A percentile compares a stretch with the other conserved stretches of the same genome.
Evolutionary conservation across 257 asterid species (phyloP).

Genomic region (Solanum bulbocastanum): DNA sequence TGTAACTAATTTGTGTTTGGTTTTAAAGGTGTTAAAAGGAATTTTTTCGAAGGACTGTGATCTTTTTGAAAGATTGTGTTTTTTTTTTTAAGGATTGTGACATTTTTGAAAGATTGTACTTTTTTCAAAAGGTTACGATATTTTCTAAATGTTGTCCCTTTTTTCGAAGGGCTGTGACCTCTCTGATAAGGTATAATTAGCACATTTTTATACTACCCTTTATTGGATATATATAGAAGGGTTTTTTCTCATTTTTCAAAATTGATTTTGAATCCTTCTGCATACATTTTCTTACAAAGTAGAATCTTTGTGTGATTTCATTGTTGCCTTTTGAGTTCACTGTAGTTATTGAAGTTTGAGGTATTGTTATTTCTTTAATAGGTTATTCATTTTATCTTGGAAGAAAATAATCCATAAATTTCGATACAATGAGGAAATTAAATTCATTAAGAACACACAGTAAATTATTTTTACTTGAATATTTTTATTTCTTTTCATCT

Average conservation of each 20-base stretch:
- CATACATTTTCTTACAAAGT: not conserved
- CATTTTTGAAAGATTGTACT: fast-evolving
- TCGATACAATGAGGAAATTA: not conserved
- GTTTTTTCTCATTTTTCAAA: no score
- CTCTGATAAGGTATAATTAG: no score
- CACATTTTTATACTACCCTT: not conserved
- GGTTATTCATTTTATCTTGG: no score
- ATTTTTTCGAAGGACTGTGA: no score
- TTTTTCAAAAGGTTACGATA: no score
- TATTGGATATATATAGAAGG: no score
- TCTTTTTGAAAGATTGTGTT: not conserved
- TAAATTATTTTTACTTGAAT: no score
- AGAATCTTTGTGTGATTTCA: no score
- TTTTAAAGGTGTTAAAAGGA: not conserved
- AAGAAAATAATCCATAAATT: no score
- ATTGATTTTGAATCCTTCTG: not conserved
- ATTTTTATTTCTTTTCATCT: not conserved
- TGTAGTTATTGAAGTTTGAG: no score
- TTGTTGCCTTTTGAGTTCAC: not conserved
- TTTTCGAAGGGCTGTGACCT: not conserved
- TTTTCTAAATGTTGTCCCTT: not conserved
- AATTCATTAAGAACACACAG: not conserved
- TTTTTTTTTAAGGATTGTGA: no score
- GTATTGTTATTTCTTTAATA: not conserved
- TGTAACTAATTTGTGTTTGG: not conserved